phyloP scores from a whole-genome alignment of 2,329 filamentous ascomycete species.

The Penicillium rolfsii region DNA sequence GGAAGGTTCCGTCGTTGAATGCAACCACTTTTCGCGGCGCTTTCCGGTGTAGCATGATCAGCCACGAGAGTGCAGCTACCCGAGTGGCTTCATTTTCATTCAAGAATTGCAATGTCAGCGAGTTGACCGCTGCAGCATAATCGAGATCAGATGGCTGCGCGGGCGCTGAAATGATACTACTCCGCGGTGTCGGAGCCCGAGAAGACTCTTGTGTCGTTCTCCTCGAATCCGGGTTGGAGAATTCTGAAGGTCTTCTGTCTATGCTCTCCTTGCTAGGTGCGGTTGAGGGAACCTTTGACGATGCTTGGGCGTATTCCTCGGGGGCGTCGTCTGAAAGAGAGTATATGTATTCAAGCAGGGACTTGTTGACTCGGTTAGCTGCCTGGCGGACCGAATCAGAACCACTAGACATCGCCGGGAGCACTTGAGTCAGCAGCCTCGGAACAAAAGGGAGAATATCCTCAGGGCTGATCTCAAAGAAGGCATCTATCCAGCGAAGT shows the following conservation, averaged over 20 bases:
- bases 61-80: conserved; percentile 90
- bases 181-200: conserved; percentile 50
- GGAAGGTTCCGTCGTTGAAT: conserved; percentile 96
- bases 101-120: conserved; percentile 87
- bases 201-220: conserved; percentile 36
- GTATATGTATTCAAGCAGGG: conserved; percentile 91
- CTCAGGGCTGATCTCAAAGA: conserved; percentile 95
- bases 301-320: conserved; percentile 45
- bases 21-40: conserved; percentile 90
- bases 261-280: conserved; percentile 41
- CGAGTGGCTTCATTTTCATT: conserved; percentile 97
- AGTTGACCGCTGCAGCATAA: conserved; percentile 91
- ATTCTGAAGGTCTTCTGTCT: conserved; percentile 43
- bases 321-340: conserved; percentile 74
- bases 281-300: conserved; percentile 47
- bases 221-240: conserved; percentile 33
- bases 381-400: conserved; percentile 87
- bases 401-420: conserved; percentile 91
- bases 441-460: conserved; percentile 95
- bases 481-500: conserved; percentile 91
- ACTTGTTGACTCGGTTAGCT: conserved; percentile 84
- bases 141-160: conserved; percentile 71
- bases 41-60: conserved; percentile 97
- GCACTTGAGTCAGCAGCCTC: conserved; percentile 83
- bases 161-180: conserved; percentile 51